phyloP scores from a whole-genome alignment of 129 eudicot genomes.

The Flaveria sonorensis region DNA sequence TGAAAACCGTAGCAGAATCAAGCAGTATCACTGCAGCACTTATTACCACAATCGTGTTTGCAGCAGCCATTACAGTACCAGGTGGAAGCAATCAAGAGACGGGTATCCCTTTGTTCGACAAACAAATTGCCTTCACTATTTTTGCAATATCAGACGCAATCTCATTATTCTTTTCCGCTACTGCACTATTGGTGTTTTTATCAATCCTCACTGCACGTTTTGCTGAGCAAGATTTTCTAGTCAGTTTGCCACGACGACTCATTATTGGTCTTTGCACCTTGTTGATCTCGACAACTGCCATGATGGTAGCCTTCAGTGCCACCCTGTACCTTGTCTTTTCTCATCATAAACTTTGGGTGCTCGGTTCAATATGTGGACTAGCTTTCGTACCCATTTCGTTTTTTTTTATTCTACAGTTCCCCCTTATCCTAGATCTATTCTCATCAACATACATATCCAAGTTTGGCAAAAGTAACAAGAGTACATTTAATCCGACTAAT shows the following conservation, averaged over 20 bases:
- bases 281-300: slow-evolving; percentile 8
- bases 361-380: slow-evolving; percentile 6
- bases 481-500: not conserved
- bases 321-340: not conserved
- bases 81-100: slow-evolving; percentile 15
- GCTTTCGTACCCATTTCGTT: slow-evolving; percentile 26
- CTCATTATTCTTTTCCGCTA: slow-evolving; percentile 28
- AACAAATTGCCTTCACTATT: slow-evolving; percentile 11
- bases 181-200: slow-evolving; percentile 25
- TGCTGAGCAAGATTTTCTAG: slow-evolving; percentile 28
- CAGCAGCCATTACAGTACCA: slow-evolving; percentile 28
- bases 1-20: slow-evolving; percentile 23
- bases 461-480: not conserved
- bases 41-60: slow-evolving; percentile 33
- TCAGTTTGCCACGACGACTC: slow-evolving; percentile 13
- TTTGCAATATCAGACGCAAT: slow-evolving; percentile 34
- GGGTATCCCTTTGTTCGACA: slow-evolving; percentile 17
- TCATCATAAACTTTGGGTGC: not conserved
- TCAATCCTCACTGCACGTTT: slow-evolving; percentile 32
- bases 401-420: slow-evolving; percentile 24
- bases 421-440: slow-evolving; percentile 30
- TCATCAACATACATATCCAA: slow-evolving; percentile 5
- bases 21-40: slow-evolving; percentile 32
- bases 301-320: slow-evolving; percentile 13
- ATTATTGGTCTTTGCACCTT: slow-evolving; percentile 27